Evolutionary conservation across 345 rosid genomes (phyloP).

Genomic region (Ricinus communis): DNA sequence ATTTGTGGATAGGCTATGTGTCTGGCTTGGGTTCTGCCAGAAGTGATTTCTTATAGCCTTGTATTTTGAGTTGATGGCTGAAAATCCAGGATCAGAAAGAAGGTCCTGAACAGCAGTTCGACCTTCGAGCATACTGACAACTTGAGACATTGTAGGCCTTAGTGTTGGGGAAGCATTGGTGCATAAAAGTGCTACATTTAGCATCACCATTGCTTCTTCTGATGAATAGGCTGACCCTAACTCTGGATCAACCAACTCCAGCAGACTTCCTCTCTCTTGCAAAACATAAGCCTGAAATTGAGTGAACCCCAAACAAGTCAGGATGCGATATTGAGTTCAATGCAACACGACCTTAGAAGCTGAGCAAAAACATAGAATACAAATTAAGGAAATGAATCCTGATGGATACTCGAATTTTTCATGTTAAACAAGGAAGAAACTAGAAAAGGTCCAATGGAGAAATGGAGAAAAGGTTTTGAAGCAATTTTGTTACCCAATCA

Average conservation of each 20-base stretch:
- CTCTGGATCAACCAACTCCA: constrained; percentile 64
- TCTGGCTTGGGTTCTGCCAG: constrained; percentile 70
- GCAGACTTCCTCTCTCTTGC: constrained; percentile 64
- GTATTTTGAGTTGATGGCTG: constrained; percentile 58
- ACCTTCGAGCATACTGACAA: constrained; percentile 81
- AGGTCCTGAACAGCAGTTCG: constrained; percentile 65
- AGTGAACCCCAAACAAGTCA: not conserved
- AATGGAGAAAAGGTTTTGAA: not conserved
- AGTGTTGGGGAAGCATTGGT: constrained; percentile 78
- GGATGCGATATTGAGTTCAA: not conserved
- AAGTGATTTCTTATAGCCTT: constrained; percentile 71
- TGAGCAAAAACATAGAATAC: too few relatives aligned
- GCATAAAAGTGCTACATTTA: constrained; percentile 76
- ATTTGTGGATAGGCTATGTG: constrained; percentile 43
- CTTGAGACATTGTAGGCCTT: constrained; percentile 91
- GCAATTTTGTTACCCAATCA: constrained; percentile 56
- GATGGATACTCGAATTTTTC: too few relatives aligned
- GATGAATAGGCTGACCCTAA: constrained; percentile 52
- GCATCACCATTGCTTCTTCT: constrained; percentile 73
- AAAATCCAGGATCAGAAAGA: constrained; percentile 68
- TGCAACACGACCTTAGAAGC: not conserved
- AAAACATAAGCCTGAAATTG: constrained; percentile 68
- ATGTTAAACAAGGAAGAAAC: too few relatives aligned
- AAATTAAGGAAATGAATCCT: too few relatives aligned
- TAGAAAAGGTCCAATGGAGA: too few relatives aligned